Evolutionary conservation across 805 yeast genomes (phyloP).

Genomic region (Clavispora vitiphila): DNA sequence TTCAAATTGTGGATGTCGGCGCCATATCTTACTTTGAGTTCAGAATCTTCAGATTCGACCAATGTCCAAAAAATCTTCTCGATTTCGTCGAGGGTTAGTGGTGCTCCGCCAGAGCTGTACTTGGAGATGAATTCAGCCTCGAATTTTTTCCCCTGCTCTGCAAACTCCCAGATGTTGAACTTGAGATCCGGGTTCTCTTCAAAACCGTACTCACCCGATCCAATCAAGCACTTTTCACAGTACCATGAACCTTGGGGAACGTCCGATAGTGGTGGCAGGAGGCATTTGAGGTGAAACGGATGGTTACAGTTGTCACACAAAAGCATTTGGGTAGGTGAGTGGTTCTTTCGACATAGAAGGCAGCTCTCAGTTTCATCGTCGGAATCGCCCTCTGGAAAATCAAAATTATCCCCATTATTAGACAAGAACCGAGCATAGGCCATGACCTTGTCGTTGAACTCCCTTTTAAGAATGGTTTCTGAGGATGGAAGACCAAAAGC

Average conservation of each 20-base stretch:
- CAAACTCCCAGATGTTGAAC: constrained; percentile 59
- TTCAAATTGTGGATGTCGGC: constrained; percentile 71
- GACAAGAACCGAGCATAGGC: constrained; percentile 31
- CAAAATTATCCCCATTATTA: constrained; percentile 20
- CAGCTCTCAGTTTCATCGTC: constrained; percentile 35
- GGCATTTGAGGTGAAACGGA: constrained; percentile 62
- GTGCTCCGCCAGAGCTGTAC: constrained; percentile 23
- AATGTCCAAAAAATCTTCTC: constrained; percentile 68
- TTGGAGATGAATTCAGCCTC: constrained; percentile 35
- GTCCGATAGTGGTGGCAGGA: constrained; percentile 48
- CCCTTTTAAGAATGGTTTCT: constrained; percentile 16
- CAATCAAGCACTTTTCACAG: constrained; percentile 79
- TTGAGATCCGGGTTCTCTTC: constrained; percentile 54
- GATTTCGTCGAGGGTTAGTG: constrained; percentile 38
- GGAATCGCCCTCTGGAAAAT: constrained; percentile 30
- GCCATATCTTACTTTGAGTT: constrained; percentile 69
- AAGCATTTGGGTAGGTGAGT: constrained; percentile 44
- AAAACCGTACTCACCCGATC: constrained; percentile 85
- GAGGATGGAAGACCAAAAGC: constrained; percentile 18
- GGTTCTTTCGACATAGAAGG: constrained; percentile 42
- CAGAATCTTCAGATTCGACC: constrained; percentile 35
- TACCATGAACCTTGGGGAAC: constrained; percentile 68
- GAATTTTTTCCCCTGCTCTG: constrained; percentile 48
- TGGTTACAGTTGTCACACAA: constrained; percentile 73
- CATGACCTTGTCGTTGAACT: constrained; percentile 21